Evolutionary conservation across 139 green algal genomes (phyloP).

Genomic region (Micractinium conductrix): DNA sequence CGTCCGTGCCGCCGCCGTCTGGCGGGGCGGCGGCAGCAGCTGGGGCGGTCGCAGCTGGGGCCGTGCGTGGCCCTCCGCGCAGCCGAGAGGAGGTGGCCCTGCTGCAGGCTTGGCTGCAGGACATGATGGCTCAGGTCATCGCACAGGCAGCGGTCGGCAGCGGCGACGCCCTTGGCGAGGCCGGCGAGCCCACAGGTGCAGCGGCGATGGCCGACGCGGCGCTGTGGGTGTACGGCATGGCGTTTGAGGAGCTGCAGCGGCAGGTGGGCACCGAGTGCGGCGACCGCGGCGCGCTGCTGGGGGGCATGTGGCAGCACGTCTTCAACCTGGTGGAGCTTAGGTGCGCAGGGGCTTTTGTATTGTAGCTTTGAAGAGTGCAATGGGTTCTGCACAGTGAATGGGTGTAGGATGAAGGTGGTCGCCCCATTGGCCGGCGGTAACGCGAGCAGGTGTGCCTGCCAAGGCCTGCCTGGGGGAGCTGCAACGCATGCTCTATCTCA

Average conservation of each 20-base stretch:
- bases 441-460: too few species aligned
- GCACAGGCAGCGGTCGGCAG: background rate
- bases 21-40: background rate
- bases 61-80: background rate
- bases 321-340: conserved; percentile 32
- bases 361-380: too few species aligned
- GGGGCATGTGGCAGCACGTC: conserved; percentile 51
- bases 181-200: background rate
- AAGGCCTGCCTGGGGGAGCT: too few species aligned
- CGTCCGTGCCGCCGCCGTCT: too few species aligned
- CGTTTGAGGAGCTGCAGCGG: conserved; percentile 61
- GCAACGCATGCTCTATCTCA: too few species aligned
- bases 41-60: background rate
- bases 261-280: conserved; percentile 58
- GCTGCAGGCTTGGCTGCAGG: conserved; percentile 61
- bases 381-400: too few species aligned
- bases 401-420: too few species aligned
- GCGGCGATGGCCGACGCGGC: conserved; percentile 52
- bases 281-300: conserved; percentile 61
- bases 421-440: too few species aligned
- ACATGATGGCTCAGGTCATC: conserved; percentile 56
- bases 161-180: background rate
- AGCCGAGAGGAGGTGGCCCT: conserved; percentile 47
- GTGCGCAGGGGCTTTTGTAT: background rate
- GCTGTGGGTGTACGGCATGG: conserved; percentile 60